Evolutionary conservation across 2,329 filamentous ascomycete genomes (phyloP), one percentile per base, ranked within the genome.

Genomic region (Xylariaceae sp.): DNA sequence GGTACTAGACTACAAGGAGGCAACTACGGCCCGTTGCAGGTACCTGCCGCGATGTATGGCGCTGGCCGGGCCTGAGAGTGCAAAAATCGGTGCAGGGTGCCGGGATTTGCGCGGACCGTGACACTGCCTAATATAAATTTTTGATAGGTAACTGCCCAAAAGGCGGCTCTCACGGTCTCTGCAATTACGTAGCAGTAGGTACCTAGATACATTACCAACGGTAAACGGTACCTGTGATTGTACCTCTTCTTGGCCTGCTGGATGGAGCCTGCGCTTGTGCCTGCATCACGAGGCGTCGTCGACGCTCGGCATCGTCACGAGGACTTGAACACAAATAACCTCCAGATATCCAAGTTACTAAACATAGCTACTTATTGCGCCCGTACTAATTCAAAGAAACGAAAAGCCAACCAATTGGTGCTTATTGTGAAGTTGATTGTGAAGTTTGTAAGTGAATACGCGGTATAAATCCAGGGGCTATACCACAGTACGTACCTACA

Each of bases 201-300:
- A n/a, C n/a, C n/a, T n/a, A n/a, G n/a, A n/a, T n/a, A n/a, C n/a
- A n/a, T n/a, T n/a, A n/a, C n/a, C n/a, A n/a, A n/a, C n/a, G n/a
- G n/a, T n/a, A n/a, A n/a, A n/a, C n/a, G n/a, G n/a, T n/a, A n/a
- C n/a, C n/a, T n/a, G n/a, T n/a, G 26, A 8, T 26, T 26, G 4
- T 26, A 4, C 26, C 26, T 8, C 26, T 26, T 26, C 26, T 26
- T 8, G 26, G 8, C 26, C 8, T 26, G 26, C 26, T 8, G 8
- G 26, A 26, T 26, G 26, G 26, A 26, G 26, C 13, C 21, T 43
- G 56, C 47, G 49, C 56, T 51, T 56, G 56, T 58, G 55, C 47
- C 46, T 57, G 45, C 47, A 36, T 59, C 57, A 59, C 41, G 32
- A 51, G 55, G 55, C 43, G 39, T 34, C 32, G 8, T 19, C 22